A percentile compares a stretch with the other conserved stretches of the same genome.
Evolutionary conservation across 73 alveolate genomes (phyloP).

Genomic region (Paramecium sonneborni): DNA sequence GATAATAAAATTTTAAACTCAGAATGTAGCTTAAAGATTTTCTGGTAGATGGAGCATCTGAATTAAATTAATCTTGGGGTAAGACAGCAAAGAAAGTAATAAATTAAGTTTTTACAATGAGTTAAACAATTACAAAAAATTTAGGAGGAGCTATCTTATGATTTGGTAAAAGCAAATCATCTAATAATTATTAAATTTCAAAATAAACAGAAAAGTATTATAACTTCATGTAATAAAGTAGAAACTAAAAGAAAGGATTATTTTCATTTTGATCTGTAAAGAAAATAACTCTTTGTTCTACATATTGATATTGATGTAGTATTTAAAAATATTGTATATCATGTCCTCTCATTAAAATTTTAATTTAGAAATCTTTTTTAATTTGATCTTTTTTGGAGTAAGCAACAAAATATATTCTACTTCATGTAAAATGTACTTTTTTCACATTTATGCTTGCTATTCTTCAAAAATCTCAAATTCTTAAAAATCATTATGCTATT

Average conservation of each 20-base stretch:
- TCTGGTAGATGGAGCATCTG: background rate
- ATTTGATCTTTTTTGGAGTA: slow-evolving; percentile 37
- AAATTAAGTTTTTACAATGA: background rate
- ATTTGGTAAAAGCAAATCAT: background rate
- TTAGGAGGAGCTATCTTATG: slow-evolving; percentile 52
- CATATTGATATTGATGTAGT: background rate
- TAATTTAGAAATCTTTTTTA: background rate
- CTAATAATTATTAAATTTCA: slow-evolving; percentile 36
- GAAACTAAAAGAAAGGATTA: slow-evolving; percentile 43
- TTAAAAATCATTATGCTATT: background rate
- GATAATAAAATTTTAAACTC: background rate
- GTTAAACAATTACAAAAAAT: background rate
- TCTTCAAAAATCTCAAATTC: background rate
- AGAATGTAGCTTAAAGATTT: background rate
- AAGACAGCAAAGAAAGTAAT: background rate
- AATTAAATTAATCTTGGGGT: background rate
- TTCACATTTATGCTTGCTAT: slow-evolving; percentile 1
- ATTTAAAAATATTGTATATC: slow-evolving; percentile 52
- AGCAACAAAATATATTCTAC: slow-evolving; percentile 64
- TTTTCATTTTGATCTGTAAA: slow-evolving; percentile 25
- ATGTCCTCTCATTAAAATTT: slow-evolving; percentile 57
- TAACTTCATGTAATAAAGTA: slow-evolving; percentile 50
- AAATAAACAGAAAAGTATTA: slow-evolving; percentile 30
- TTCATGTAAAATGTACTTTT: slow-evolving; percentile 60
- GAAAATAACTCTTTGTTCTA: background rate